These are phyloP conservation scores for Juncus inflexus DNA, from an alignment of 176 grass and related monocot species.

Conservation along the genomic window DNA sequence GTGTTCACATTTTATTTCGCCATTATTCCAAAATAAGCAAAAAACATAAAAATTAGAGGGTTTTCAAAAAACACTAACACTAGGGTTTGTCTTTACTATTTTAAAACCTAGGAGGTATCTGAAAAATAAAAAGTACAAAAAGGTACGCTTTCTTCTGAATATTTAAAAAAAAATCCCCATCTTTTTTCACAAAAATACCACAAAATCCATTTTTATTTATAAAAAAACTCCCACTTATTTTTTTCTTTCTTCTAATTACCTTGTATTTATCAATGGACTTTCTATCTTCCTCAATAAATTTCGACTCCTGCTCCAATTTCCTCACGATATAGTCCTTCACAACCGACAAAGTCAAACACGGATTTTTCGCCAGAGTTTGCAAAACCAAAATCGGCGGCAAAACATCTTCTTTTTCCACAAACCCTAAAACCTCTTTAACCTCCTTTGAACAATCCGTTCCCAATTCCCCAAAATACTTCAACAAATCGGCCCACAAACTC, in stretches of 20 bases:
- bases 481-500: slow-evolving; percentile 80
- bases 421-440: slow-evolving; percentile 91
- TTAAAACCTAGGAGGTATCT: no score
- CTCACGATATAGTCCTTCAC: slow-evolving; percentile 96
- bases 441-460: slow-evolving; percentile 96
- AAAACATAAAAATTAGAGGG: no score
- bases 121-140: no score
- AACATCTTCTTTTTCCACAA: slow-evolving; percentile 88
- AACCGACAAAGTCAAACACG: slow-evolving; percentile 75
- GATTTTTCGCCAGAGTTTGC: slow-evolving; percentile 79
- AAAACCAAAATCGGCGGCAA: slow-evolving; percentile 88
- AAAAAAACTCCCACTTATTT: no score
- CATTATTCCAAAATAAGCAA: no score
- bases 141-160: no score
- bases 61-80: no score
- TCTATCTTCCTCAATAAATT: slow-evolving; percentile 86
- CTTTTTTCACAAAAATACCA: no score
- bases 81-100: no score
- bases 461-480: slow-evolving; percentile 90
- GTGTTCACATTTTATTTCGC: no score
- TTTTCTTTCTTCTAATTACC: slow-evolving; percentile 37
- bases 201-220: no score
- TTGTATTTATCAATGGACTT: slow-evolving; percentile 88
- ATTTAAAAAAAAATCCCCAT: no score
- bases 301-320: slow-evolving; percentile 95